Evolutionary conservation across 768 basidiomycete species (phyloP), one percentile per base, ranked within the genome.

Genomic region (Strobilomyces dryophilus): DNA sequence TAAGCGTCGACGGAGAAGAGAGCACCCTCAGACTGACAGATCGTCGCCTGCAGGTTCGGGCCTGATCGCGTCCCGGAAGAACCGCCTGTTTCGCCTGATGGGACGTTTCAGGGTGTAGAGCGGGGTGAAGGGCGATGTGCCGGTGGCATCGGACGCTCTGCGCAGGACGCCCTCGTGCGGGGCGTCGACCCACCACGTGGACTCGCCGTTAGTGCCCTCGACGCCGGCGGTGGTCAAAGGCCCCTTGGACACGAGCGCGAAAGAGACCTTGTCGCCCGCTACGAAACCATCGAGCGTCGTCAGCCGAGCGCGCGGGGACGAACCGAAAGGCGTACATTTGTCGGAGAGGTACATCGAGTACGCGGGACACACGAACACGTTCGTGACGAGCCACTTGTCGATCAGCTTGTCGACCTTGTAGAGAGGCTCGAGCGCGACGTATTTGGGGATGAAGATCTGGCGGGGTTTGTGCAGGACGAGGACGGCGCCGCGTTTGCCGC

Each of bases 281-380:
- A 34, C 14, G n/a, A n/a, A n/a, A 47, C 51, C 17, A 3, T 11
- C 36, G 7, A 39, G 15, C 2, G 9, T 18, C 10, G 15, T 57
- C 12, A 59, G 31, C 12, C 2, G 24, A 8, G 6, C 5, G 4
- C 3, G 5, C 7, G 2, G 21, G 17, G 36, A 14, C 4, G 20
- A 46, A 46, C 34, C 8, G 2, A 17, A 3, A 5, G 18, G 0
- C 54, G 14, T 51, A 67, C 61, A 51, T 43, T 60, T 66, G 42
- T 67, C 57, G 11, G 68, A 68, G 18, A 68, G 53, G 34, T 68
- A 74, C 62, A 72, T 64, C n/a, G 62, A 63, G 44, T 63, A 64
- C 0, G 70, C 72, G 14, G 64, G 60, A 32, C 71, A 74, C 0
- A 61, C 45, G 24, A 70, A 51, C 10, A 62, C 56, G 35, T 56